Evolutionary conservation across 2,329 filamentous ascomycete species (phyloP).

Genomic region (Colletotrichum sp.): DNA sequence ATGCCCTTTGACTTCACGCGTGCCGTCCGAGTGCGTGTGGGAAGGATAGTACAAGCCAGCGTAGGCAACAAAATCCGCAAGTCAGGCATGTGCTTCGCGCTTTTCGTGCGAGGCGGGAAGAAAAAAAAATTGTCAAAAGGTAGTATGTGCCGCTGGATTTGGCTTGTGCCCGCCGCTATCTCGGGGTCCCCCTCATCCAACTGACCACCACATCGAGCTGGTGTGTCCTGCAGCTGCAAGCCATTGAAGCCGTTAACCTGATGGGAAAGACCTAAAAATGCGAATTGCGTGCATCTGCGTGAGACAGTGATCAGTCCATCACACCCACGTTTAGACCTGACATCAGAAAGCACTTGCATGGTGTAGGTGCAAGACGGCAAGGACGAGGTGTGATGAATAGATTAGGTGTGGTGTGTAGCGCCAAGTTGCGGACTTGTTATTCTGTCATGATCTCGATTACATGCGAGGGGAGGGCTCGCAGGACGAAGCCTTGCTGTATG

Average conservation of each 20-base stretch:
- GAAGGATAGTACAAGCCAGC: not conserved
- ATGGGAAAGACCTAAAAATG: not conserved
- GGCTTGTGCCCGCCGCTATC: conserved; percentile 10
- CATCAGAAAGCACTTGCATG: conserved; percentile 19
- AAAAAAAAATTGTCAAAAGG: not conserved
- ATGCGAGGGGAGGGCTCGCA: not conserved
- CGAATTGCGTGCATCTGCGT: conserved; percentile 8
- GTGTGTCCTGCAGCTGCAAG: conserved; percentile 17
- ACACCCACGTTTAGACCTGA: conserved; percentile 6
- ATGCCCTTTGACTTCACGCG: not conserved
- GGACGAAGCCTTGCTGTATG: not conserved
- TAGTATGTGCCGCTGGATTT: conserved; percentile 1
- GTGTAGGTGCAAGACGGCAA: not conserved
- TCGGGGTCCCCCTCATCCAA: conserved; percentile 4
- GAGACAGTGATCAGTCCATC: conserved; percentile 14
- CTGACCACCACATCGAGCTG: not conserved
- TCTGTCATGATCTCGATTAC: conserved; percentile 18
- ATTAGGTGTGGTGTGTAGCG: conserved; percentile 7
- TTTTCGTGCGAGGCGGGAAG: not conserved
- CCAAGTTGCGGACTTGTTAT: not conserved
- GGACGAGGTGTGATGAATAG: conserved; percentile 4
- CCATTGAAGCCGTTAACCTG: conserved; percentile 11
- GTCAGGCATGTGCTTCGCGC: conserved; percentile 1
- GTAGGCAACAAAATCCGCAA: not conserved
- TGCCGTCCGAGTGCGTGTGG: conserved; percentile 3